These are phyloP conservation scores for Yamagishiella unicocca DNA, from an alignment of 139 green algal species.

Conservation along the genomic window DNA sequence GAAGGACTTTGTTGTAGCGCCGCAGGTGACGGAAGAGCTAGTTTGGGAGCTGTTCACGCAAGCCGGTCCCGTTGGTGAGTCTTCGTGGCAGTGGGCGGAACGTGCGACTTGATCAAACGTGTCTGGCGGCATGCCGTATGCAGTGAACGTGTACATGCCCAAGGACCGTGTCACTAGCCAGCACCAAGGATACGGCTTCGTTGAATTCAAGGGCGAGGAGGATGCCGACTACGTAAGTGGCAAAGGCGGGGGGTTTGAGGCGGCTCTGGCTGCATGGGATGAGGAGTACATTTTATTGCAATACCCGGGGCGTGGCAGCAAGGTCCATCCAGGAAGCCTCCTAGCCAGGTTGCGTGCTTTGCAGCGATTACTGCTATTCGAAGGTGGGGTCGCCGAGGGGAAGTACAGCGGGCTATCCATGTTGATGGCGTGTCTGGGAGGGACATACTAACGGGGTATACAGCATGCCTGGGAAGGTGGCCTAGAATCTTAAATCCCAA, in stretches of 20 bases:
- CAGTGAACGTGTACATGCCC: constrained; percentile 98
- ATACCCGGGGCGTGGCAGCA: no score
- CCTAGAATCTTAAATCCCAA: no score
- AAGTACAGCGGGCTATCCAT: no score
- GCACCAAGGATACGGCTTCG: constrained; percentile 99
- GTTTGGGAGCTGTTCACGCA: constrained; percentile 99
- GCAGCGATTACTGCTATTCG: no score
- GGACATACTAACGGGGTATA: no score
- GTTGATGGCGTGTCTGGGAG: no score
- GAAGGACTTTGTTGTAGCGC: not conserved
- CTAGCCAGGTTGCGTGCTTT: no score
- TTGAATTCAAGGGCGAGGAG: constrained; percentile 94
- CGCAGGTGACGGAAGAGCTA: constrained; percentile 94
- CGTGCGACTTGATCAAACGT: not conserved
- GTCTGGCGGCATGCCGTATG: constrained; percentile 35
- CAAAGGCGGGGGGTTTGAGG: not conserved
- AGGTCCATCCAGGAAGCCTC: no score
- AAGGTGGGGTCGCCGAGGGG: no score
- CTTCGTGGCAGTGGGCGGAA: not conserved
- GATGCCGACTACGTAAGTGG: constrained; percentile 95
- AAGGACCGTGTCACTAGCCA: constrained; percentile 96
- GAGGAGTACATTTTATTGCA: no score
- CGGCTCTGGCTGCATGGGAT: no score
- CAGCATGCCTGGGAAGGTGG: no score
- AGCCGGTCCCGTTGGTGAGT: constrained; percentile 91